Conservation (phyloP, 371 early-diverging fungal genomes). For the Rhizopus sp. region DNA sequence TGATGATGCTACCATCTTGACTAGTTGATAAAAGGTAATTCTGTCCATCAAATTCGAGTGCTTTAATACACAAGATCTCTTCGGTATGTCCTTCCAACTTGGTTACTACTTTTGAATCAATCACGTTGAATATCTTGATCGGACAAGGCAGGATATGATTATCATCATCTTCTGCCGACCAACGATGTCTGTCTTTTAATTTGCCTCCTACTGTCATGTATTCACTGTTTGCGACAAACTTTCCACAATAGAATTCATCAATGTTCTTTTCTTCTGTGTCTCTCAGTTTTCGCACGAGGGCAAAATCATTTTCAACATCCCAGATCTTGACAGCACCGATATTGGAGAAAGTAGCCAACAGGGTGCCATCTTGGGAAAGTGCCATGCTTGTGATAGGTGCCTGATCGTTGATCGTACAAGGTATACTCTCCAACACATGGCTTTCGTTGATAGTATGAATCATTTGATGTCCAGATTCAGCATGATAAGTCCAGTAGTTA, state of each 20-base stretch:
- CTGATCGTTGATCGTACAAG: conserved; percentile 52
- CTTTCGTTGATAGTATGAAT: conserved; percentile 67
- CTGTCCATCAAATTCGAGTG: conserved; percentile 70
- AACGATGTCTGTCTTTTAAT: conserved; percentile 81
- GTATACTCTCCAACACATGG: conserved; percentile 60
- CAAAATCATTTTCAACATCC: conserved; percentile 72
- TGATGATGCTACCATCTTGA: conserved; percentile 90
- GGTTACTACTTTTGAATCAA: conserved; percentile 69
- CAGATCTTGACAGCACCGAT: conserved; percentile 79
- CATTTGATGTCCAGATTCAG: conserved; percentile 42
- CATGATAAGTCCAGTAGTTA: conserved; percentile 60
- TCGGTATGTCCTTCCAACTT: conserved; percentile 82
- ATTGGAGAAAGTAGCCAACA: conserved; percentile 85
- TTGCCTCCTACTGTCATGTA: conserved; percentile 43
- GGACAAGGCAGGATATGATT: conserved; percentile 90
- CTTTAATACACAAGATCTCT: conserved; percentile 83
- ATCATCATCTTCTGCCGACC: conserved; percentile 88
- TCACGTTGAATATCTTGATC: conserved; percentile 83
- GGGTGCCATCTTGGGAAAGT: conserved; percentile 77
- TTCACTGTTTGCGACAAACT: conserved; percentile 55
- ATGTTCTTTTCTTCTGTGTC: conserved; percentile 79
- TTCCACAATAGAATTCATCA: conserved; percentile 88
- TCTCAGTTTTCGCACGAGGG: conserved; percentile 68
- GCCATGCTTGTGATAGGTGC: conserved; percentile 76
- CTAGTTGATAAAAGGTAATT: conserved; percentile 84